A percentile compares a stretch with the other conserved stretches of the same genome.
Conservation (phyloP, 2,329 filamentous ascomycete species). For the Cercospora brassicicola region DNA sequence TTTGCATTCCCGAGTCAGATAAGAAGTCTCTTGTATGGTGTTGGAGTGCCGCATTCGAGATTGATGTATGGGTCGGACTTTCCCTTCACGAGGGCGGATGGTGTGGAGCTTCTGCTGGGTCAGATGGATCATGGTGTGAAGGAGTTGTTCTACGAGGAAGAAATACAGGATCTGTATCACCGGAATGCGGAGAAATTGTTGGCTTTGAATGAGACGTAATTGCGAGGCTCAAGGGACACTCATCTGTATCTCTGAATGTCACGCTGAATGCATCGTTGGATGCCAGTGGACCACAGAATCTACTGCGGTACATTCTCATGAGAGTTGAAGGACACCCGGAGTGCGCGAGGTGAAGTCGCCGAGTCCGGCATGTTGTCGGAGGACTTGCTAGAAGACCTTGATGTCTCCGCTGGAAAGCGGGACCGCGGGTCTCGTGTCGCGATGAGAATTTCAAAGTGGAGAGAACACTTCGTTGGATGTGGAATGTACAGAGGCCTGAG, state of each 20-base stretch:
- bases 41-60: constrained; percentile 43
- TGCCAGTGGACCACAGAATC: too few relatives aligned
- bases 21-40: constrained; percentile 47
- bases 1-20: constrained; percentile 54
- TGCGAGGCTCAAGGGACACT: neutral
- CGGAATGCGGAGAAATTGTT: constrained; percentile 40
- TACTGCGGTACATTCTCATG: too few relatives aligned
- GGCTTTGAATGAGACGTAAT: neutral
- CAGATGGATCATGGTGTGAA: constrained; percentile 47
- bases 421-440: neutral
- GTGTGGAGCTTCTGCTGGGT: constrained; percentile 42
- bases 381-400: neutral
- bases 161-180: constrained; percentile 43
- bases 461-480: neutral
- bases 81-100: constrained; percentile 49
- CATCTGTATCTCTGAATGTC: neutral
- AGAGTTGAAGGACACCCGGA: too few relatives aligned
- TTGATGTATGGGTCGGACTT: constrained; percentile 56
- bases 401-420: neutral
- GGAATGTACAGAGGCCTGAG: too few relatives aligned
- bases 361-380: neutral
- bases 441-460: neutral
- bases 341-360: neutral
- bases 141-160: constrained; percentile 39
- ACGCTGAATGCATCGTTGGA: too few relatives aligned